Percentiles rank a stretch among this genome's conserved stretches.
phyloP scores from a whole-genome alignment of 768 basidiomycete genomes.

The Rhodotorula diobovata region DNA sequence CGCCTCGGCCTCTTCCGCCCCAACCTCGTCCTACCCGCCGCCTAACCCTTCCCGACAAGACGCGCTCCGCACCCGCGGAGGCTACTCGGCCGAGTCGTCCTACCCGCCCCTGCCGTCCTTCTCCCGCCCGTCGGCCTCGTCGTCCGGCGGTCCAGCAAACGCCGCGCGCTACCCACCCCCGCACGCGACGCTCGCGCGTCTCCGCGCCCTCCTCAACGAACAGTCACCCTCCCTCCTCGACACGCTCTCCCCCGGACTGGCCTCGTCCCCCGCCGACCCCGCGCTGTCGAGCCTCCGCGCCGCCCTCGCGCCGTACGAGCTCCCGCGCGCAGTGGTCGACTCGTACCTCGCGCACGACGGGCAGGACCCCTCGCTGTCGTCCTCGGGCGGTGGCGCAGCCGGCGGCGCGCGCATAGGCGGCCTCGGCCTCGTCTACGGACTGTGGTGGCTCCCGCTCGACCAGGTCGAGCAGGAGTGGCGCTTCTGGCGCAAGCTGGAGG shows the following conservation, averaged over 20 bases:
- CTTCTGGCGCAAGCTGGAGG: constrained; percentile 91
- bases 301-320: constrained; percentile 58
- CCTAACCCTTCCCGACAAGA: too few species aligned
- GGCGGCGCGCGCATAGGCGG: constrained; percentile 54
- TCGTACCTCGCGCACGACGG: constrained; percentile 84
- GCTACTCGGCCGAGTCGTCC: constrained; percentile 7
- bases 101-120: constrained; percentile 32
- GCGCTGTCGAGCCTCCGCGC: constrained; percentile 55
- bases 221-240: constrained; percentile 27
- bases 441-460: constrained; percentile 85
- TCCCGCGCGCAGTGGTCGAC: constrained; percentile 84
- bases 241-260: constrained; percentile 19
- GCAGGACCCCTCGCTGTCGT: constrained; percentile 75
- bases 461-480: constrained; percentile 91
- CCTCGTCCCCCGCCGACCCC: constrained; percentile 8
- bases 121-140: constrained; percentile 14
- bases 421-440: constrained; percentile 90
- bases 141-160: neutral
- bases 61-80: too few species aligned
- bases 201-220: constrained; percentile 17
- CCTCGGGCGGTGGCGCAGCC: constrained; percentile 50
- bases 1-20: neutral
- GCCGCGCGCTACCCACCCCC: constrained; percentile 25
- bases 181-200: constrained; percentile 13
- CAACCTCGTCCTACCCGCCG: too few species aligned